phyloP scores from a whole-genome alignment of 2,329 filamentous ascomycete genomes.

The Botrytis byssoidea region DNA sequence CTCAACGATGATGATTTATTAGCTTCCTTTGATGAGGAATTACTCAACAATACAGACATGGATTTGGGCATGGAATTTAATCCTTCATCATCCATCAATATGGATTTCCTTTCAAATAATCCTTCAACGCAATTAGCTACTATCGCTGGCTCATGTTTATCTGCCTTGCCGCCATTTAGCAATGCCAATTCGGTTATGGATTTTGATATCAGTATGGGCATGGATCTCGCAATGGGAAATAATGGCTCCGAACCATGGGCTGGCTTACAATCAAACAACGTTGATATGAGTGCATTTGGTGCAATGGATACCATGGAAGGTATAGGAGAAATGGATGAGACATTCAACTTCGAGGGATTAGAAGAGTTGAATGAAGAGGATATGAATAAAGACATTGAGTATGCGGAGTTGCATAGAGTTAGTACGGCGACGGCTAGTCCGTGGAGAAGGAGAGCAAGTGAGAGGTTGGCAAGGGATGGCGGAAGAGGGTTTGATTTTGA shows the following conservation, averaged over 20 bases:
- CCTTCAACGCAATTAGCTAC: neutral
- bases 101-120: neutral
- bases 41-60: neutral
- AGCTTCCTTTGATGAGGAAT: constrained; percentile 28
- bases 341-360: neutral
- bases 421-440: constrained; percentile 29
- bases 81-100: neutral
- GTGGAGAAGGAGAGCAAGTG: constrained; percentile 24
- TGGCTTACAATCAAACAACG: neutral
- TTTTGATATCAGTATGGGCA: constrained; percentile 1
- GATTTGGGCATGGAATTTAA: neutral
- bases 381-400: constrained; percentile 22
- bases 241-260: neutral
- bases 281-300: neutral
- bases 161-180: neutral
- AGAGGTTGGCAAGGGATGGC: neutral
- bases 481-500: neutral
- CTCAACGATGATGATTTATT: constrained; percentile 28
- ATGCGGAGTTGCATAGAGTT: constrained; percentile 28
- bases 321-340: neutral
- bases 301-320: constrained; percentile 18
- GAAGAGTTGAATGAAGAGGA: neutral
- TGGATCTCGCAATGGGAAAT: constrained; percentile 10
- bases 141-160: neutral
- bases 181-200: constrained; percentile 18